Evolutionary conservation across 1,139 yeast species (phyloP).

Genomic region (Cylindricascospora bacillispora): DNA sequence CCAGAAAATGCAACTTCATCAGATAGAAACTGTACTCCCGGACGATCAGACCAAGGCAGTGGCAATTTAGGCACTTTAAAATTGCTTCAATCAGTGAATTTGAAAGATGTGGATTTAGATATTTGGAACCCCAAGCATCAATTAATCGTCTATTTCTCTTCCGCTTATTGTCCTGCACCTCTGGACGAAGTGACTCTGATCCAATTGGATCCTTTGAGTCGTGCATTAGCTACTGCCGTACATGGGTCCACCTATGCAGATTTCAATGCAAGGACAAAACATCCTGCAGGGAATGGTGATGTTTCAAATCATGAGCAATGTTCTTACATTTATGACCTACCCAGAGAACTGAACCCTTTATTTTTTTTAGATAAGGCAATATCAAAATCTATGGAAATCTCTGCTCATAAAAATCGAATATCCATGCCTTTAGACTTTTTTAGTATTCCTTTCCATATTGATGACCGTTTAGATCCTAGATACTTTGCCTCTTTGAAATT

Average conservation of each 20-base stretch:
- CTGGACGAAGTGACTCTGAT: constrained; percentile 8
- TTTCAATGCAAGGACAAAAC: background rate
- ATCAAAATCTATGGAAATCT: constrained; percentile 1
- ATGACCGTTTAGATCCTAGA: constrained; percentile 11
- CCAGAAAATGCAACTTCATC: too few species aligned
- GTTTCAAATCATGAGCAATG: background rate
- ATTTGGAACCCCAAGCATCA: constrained; percentile 10
- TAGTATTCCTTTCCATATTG: constrained; percentile 8
- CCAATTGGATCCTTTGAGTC: constrained; percentile 10
- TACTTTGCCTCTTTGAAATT: constrained; percentile 6
- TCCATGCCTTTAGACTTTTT: constrained; percentile 3
- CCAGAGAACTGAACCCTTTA: constrained; percentile 1
- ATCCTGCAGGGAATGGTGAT: background rate
- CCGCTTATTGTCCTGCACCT: constrained; percentile 11
- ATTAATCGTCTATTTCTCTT: constrained; percentile 9
- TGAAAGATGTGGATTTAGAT: too few species aligned
- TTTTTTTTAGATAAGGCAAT: constrained; percentile 4
- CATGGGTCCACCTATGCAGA: constrained; percentile 8
- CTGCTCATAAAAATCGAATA: background rate
- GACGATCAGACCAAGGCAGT: too few species aligned
- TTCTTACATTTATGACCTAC: background rate
- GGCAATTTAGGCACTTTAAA: too few species aligned
- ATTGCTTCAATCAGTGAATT: too few species aligned
- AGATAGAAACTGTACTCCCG: too few species aligned
- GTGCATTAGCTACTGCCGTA: constrained; percentile 9